Percentiles rank a stretch among this genome's conserved stretches.
These are phyloP conservation scores for Botrytis porri DNA, from an alignment of 2,329 filamentous ascomycete species.

Conservation along the genomic window DNA sequence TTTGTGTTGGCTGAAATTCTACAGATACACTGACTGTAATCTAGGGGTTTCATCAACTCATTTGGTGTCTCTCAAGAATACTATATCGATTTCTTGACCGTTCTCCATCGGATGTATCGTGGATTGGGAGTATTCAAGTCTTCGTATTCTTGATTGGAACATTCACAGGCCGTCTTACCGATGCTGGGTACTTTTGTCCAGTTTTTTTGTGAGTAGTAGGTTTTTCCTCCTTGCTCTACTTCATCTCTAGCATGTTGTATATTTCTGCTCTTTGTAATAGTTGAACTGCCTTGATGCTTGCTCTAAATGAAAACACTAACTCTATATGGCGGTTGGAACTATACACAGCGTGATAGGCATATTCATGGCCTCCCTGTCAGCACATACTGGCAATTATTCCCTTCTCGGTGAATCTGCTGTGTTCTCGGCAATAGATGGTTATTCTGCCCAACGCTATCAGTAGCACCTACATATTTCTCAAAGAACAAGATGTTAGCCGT, in stretches of 20 bases:
- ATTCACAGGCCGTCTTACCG: neutral
- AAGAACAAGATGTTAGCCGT: neutral
- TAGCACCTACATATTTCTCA: neutral
- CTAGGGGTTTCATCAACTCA: neutral
- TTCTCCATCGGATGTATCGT: neutral
- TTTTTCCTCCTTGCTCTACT: neutral
- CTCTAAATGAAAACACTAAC: neutral
- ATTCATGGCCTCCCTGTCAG: neutral
- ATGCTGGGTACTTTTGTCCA: neutral
- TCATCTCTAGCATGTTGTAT: neutral
- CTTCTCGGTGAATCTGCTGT: neutral
- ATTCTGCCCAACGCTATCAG: neutral
- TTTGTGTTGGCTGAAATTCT: neutral
- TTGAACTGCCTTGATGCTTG: neutral
- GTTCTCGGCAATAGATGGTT: neutral
- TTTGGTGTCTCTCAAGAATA: neutral
- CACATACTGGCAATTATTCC: neutral
- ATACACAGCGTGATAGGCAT: neutral
- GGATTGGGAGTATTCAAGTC: neutral
- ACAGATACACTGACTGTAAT: neutral
- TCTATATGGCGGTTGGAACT: neutral
- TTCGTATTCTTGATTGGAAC: neutral
- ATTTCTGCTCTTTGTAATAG: neutral
- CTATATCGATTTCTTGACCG: neutral
- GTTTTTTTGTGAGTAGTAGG: neutral